These are phyloP conservation scores for Nectriaceae sp. DNA, from an alignment of 2,329 filamentous ascomycete species.

Conservation along the genomic window DNA sequence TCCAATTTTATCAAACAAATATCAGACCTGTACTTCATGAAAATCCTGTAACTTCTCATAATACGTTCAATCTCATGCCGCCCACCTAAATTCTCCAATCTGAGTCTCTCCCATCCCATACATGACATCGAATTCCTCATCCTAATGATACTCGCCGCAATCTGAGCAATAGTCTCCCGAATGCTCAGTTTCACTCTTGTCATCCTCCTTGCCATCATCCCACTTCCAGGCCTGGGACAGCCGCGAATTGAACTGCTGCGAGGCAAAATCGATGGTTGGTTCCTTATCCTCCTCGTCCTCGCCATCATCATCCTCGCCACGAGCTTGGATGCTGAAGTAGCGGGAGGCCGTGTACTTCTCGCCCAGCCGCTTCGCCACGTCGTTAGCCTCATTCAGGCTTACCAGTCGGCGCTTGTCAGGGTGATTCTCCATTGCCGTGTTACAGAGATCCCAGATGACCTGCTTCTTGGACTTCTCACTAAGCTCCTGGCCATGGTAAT, in stretches of 20 bases:
- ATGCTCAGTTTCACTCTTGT: neutral
- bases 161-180: constrained; percentile 3
- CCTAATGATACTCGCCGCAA: constrained; percentile 16
- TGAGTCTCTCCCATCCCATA: neutral
- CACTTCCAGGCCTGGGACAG: constrained; percentile 20
- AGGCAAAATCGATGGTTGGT: constrained; percentile 33
- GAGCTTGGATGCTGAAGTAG: constrained; percentile 38
- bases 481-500: constrained; percentile 5
- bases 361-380: constrained; percentile 57
- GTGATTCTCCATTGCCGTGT: constrained; percentile 32
- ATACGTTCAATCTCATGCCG: too few relatives aligned
- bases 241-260: constrained; percentile 18
- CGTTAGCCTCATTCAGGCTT: constrained; percentile 57
- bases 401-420: constrained; percentile 50
- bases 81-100: too few relatives aligned
- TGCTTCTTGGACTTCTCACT: constrained; percentile 11
- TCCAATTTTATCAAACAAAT: too few relatives aligned
- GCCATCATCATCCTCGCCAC: constrained; percentile 27
- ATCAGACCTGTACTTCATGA: too few relatives aligned
- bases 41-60: too few relatives aligned
- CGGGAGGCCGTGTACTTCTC: constrained; percentile 46
- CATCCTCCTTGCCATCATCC: constrained; percentile 15
- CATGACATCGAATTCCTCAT: neutral
- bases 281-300: constrained; percentile 26
- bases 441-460: constrained; percentile 38